Conservation (phyloP, 495 filamentous ascomycete species). For the Podospora didyma region DNA sequence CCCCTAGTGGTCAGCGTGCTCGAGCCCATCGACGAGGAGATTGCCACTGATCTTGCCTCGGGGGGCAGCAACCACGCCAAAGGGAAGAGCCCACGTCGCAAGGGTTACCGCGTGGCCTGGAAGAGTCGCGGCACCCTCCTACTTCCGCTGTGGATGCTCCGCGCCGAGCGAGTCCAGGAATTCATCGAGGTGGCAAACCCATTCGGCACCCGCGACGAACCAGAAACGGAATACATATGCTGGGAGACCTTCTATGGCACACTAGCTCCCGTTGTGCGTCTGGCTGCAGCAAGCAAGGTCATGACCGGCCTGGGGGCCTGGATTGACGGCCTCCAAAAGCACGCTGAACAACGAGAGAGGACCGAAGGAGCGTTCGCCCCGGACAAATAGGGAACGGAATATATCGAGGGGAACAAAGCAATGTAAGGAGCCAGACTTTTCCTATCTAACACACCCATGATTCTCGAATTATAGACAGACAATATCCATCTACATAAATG, state of each 20-base stretch:
- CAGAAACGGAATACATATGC: conserved; percentile 22
- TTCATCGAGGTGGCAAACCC: conserved; percentile 20
- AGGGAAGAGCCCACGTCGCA: background rate
- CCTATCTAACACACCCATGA: too few species aligned
- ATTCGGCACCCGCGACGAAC: conserved; percentile 2
- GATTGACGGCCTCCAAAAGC: conserved; percentile 29
- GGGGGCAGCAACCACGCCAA: background rate
- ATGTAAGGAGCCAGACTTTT: too few species aligned
- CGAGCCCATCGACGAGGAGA: conserved; percentile 21
- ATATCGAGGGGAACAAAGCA: too few species aligned
- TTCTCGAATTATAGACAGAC: too few species aligned
- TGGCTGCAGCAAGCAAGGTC: conserved; percentile 18
- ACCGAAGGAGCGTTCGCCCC: background rate
- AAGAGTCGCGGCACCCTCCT: conserved; percentile 7
- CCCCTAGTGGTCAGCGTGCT: conserved; percentile 26
- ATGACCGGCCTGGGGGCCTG: conserved; percentile 27
- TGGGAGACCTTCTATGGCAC: conserved; percentile 41
- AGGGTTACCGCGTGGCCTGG: conserved; percentile 33
- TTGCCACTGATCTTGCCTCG: background rate
- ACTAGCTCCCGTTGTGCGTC: conserved; percentile 23
- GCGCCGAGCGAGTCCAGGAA: conserved; percentile 37
- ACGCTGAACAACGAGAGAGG: conserved; percentile 18
- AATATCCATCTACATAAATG: too few species aligned
- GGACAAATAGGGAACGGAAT: background rate
- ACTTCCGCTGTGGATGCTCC: conserved; percentile 24